Evolutionary conservation across 106 monocot species (phyloP), one percentile per base, ranked within the genome.

Genomic region (Acorus calamus): DNA sequence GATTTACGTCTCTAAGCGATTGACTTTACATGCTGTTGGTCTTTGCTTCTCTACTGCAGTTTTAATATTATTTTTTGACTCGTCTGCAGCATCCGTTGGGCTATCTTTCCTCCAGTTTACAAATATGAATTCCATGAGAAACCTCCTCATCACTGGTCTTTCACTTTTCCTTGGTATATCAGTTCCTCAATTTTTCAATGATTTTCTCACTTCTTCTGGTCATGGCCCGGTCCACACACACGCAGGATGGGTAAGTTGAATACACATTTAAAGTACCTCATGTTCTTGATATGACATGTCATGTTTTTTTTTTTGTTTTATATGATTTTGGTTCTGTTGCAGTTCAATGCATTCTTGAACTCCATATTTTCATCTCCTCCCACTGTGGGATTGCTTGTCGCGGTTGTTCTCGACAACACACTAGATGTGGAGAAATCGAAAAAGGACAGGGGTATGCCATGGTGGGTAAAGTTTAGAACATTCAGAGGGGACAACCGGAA

Each of bases 381-480:
- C 2, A 86, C 83, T 1, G 93, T 94, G 4, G 93, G 80, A 14
- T 55, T 94, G 61, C 81, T 84, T 5, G 84, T 89, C 6, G 69
- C 76, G 8, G 84, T 94, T 6, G 58, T 94, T 47, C 72, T 94
- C 2, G 93, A 94, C 84, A 94, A 94, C 80, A 94, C 93, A 4
- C 28, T 89, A 50, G 93, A 94, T 0, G 86, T 94, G 2, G 83
- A 83, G 64, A 83, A 78, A 64, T 81, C 86, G 2, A 84, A 81
- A 50, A 93, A 79, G 69, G 93, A 93, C 45, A 73, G 89, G 49
- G 93, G 93, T 2, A 93, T 94, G 89, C 93, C 86, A 2, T 94
- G 93, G 93, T 94, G 93, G 89, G 93, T 86, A 3, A 86, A 86
- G 7, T 93, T 93, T 63, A 77, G 93, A 72, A 93, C 85, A 6